Conservation (phyloP, 768 basidiomycete species). For the Amanita rubescens region DNA sequence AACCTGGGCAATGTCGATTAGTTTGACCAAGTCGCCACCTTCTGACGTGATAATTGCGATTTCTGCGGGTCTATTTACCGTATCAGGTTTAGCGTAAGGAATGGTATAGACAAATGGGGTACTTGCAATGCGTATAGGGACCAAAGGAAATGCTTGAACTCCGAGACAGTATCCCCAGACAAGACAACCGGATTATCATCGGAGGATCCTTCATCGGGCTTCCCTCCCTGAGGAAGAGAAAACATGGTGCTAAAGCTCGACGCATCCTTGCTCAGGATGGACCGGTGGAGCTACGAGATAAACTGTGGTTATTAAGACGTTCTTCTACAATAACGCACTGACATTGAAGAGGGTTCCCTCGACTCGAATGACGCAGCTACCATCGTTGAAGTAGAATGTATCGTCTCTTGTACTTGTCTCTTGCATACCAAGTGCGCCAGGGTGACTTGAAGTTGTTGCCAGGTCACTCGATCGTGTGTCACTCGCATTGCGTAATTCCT, state of each 20-base stretch:
- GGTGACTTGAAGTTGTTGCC: too few relatives aligned
- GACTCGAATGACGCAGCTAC: conserved; percentile 59
- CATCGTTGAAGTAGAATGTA: conserved; percentile 59
- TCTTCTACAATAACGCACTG: conserved; percentile 14
- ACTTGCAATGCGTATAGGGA: conserved; percentile 69
- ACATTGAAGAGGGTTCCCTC: conserved; percentile 66
- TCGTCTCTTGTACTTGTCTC: conserved; percentile 31
- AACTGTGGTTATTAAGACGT: conserved; percentile 1
- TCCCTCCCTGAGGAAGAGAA: conserved; percentile 51
- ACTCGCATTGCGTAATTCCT: not conserved
- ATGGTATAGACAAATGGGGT: not conserved
- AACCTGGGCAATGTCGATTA: conserved; percentile 58
- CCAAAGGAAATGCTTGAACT: conserved; percentile 72
- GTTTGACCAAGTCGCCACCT: conserved; percentile 41
- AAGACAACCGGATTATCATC: conserved; percentile 63
- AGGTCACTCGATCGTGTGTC: too few relatives aligned
- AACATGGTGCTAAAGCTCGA: conserved; percentile 65
- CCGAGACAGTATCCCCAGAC: conserved; percentile 24
- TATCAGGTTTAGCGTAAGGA: not conserved
- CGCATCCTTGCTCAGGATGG: conserved; percentile 52
- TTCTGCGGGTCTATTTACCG: conserved; percentile 49
- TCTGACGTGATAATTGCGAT: conserved; percentile 39
- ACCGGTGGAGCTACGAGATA: conserved; percentile 43
- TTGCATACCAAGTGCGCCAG: too few relatives aligned
- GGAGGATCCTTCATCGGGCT: conserved; percentile 45